Conservation (phyloP, 1,284 basidiomycete genomes). For the Macrocybe sp. region DNA sequence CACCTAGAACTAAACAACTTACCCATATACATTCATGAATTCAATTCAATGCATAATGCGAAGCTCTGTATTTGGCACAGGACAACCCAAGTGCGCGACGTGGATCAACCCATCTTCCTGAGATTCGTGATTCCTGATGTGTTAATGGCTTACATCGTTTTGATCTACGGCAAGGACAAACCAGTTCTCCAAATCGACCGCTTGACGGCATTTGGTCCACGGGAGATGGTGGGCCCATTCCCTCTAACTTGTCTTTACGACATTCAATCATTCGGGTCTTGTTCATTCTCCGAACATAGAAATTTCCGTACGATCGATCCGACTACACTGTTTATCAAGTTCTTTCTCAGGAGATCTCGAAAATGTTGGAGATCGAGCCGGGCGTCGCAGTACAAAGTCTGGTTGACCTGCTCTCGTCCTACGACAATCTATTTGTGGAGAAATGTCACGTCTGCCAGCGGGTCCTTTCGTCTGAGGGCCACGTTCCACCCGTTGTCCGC, state of each 20-base stretch:
- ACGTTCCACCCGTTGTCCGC: slow-evolving; percentile 65
- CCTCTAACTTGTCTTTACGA: background rate
- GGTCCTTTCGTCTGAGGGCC: slow-evolving; percentile 60
- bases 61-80: slow-evolving; percentile 50
- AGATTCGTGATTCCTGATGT: slow-evolving; percentile 59
- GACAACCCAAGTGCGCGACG: slow-evolving; percentile 19
- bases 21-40: slow-evolving; percentile 43
- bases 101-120: slow-evolving; percentile 33
- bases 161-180: slow-evolving; percentile 31
- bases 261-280: slow-evolving; percentile 1
- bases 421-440: slow-evolving; percentile 55
- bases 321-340: slow-evolving; percentile 58
- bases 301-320: slow-evolving; percentile 62
- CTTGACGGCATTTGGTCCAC: slow-evolving; percentile 58
- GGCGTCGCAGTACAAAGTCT: slow-evolving; percentile 40
- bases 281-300: slow-evolving; percentile 32
- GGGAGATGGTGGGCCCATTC: slow-evolving; percentile 49
- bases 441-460: slow-evolving; percentile 54
- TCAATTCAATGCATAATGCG: slow-evolving; percentile 36
- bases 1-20: no score
- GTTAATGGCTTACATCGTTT: slow-evolving; percentile 50
- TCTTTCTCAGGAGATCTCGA: slow-evolving; percentile 59
- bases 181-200: slow-evolving; percentile 47
- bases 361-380: slow-evolving; percentile 50
- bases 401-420: slow-evolving; percentile 41